These are phyloP conservation scores for Hibiscus tridactylites DNA, from an alignment of 345 rosid species.

Conservation along the genomic window DNA sequence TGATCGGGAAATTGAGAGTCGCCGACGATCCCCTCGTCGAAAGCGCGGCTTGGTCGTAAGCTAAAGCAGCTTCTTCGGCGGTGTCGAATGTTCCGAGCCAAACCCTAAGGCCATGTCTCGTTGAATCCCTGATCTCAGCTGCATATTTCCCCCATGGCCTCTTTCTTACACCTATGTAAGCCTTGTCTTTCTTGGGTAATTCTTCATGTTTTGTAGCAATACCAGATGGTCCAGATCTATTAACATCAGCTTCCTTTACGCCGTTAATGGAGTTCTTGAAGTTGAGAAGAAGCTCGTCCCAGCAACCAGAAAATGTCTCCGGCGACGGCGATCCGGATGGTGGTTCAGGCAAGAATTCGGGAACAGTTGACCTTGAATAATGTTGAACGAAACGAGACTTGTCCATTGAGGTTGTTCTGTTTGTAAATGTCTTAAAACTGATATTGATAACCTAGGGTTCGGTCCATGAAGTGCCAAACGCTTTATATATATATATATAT, in stretches of 20 bases:
- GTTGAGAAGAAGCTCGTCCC: conserved; percentile 8
- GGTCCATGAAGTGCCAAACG: too few relatives aligned
- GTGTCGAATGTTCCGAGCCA: conserved; percentile 67
- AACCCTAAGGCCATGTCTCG: conserved; percentile 51
- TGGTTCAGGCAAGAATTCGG: too few relatives aligned
- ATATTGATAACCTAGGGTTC: too few relatives aligned
- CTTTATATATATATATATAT: too few relatives aligned
- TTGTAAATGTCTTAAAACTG: too few relatives aligned
- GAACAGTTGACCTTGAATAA: too few relatives aligned
- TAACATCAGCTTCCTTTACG: conserved; percentile 27
- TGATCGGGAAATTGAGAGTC: conserved; percentile 38
- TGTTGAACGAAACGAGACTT: too few relatives aligned
- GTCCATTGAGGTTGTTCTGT: too few relatives aligned
- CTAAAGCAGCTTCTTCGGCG: conserved; percentile 58
- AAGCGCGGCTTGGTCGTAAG: conserved; percentile 66
- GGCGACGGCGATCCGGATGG: too few relatives aligned
- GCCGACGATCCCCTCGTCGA: conserved; percentile 49
- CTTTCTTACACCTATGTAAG: conserved; percentile 51
- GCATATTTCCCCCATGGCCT: conserved; percentile 69
- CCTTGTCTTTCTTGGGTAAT: neutral
- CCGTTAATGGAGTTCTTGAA: conserved; percentile 15
- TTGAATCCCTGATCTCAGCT: conserved; percentile 64
- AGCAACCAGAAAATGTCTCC: neutral
- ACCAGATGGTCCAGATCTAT: conserved; percentile 11
- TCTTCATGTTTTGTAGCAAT: neutral